Percentiles rank a stretch among this genome's conserved stretches.
These are phyloP conservation scores for Funneliformis geosporum DNA, from an alignment of 192 early-diverging fungal genomes.

Conservation along the genomic window DNA sequence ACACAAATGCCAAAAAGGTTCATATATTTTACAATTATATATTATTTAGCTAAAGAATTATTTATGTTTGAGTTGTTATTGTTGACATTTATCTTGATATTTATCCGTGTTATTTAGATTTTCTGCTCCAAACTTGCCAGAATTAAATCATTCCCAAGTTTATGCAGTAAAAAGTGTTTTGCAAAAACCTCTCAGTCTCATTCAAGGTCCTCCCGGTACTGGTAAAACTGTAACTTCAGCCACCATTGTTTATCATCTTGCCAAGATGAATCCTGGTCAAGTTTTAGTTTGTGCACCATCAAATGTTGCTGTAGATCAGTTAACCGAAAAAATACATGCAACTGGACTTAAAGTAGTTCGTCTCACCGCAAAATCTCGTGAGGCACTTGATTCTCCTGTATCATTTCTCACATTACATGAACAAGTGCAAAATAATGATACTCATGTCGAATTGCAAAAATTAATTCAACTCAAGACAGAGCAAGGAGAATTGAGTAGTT, in stretches of 20 bases:
- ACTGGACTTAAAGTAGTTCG: conserved; percentile 95
- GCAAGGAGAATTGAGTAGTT: conserved; percentile 86
- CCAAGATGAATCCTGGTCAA: conserved; percentile 84
- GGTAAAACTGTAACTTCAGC: conserved; percentile 99
- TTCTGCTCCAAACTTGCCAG: conserved; percentile 90
- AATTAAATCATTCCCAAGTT: conserved; percentile 96
- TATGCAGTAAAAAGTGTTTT: conserved; percentile 92
- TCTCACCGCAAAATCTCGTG: conserved; percentile 89
- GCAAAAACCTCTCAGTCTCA: conserved; percentile 89
- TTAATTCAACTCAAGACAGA: conserved; percentile 84
- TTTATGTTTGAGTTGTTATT: not conserved
- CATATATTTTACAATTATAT: not conserved
- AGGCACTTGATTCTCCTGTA: conserved; percentile 92
- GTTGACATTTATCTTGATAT: not conserved
- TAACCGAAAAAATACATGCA: conserved; percentile 94
- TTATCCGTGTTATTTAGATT: conserved; percentile 48
- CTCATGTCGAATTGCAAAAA: conserved; percentile 91
- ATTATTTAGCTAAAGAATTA: not conserved
- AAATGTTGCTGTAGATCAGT: conserved; percentile 98
- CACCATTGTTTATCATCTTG: conserved; percentile 96
- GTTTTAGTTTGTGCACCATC: conserved; percentile 98
- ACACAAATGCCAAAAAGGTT: conserved; percentile 78
- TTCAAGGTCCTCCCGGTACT: conserved; percentile 96
- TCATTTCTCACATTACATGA: conserved; percentile 95
- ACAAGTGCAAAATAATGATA: conserved; percentile 94